Base-by-base conservation (phyloP, 495 filamentous ascomycete genomes). In the Penicillium nucicola region DNA sequence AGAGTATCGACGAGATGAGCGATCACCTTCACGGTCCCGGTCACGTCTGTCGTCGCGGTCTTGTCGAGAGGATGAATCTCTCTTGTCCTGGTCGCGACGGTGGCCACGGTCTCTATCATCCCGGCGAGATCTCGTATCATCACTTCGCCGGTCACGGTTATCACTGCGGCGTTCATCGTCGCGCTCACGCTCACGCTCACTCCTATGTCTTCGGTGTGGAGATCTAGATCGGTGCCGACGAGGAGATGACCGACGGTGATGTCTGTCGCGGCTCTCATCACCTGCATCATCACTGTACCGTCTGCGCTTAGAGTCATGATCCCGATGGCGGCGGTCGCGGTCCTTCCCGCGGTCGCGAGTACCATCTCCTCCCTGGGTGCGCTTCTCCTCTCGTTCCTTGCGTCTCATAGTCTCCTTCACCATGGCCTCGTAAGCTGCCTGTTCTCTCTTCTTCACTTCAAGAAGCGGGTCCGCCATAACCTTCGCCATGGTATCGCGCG, bases 391-490 rank as follows among this genome's bases (percentile, higher is more conserved):
- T 20, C 91, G 68, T 62, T 87, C 83, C 57, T 84, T 74, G 57
- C 86, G 77, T 62, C 83, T 84, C 36, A 85, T 77, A 3, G 87
- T 83, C 60, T 95, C 89, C 50, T 90, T 95, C 77, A 96, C 89
- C 77, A 87, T 83, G 0, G 84, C 83, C 67, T 97, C 89, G 60
- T 92, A 92, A 5, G 90, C 89, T 48, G 87, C 88, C 69, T 97
- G 91, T 62, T 97, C 90, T 65, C 90, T 83, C 68, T 82, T 88
- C 78, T 92, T 95, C 61, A 98, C 95, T 41, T 89, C 88, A 28
- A 98, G 66, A 58, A 98, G 69, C 31, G 93, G 93, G 61, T 98
- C 93, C 45, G 91, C 86, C 61, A 88, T 69, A 39, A 97, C 84
- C 72, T 98, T 98, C 11, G 78, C 57, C 51, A 88, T 85, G 0